Percentiles rank a stretch among this genome's conserved stretches.
Conservation (phyloP, 768 basidiomycete species). For the Boletus vinaceobasis region DNA sequence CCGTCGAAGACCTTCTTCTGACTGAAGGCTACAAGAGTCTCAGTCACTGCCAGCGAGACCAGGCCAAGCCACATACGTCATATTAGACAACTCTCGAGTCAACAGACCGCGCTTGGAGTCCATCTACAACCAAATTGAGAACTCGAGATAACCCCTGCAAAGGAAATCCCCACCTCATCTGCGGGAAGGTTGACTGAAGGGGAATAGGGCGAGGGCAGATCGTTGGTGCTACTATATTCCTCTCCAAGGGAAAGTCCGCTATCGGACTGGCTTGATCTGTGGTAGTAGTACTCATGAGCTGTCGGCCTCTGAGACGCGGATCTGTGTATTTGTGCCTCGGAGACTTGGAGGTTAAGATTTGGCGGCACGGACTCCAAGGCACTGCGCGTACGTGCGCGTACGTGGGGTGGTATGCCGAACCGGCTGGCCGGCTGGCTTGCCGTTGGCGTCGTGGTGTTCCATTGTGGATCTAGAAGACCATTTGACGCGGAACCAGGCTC, state of each 20-base stretch:
- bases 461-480: constrained; percentile 32
- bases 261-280: constrained; percentile 42
- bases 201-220: constrained; percentile 34
- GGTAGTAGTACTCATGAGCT: constrained; percentile 26
- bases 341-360: constrained; percentile 37
- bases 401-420: constrained; percentile 19
- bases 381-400: constrained; percentile 39
- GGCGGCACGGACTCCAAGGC: constrained; percentile 28
- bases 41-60: constrained; percentile 4
- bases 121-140: constrained; percentile 21
- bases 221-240: constrained; percentile 15
- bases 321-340: constrained; percentile 52
- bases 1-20: constrained; percentile 57
- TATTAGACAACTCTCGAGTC: constrained; percentile 34
- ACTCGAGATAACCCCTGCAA: constrained; percentile 18
- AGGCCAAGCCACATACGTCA: constrained; percentile 36
- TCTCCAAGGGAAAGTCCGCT: constrained; percentile 20
- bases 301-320: constrained; percentile 39
- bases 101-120: constrained; percentile 26
- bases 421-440: constrained; percentile 21
- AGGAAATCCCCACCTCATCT: constrained; percentile 36
- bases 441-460: constrained; percentile 31
- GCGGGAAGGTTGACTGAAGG: constrained; percentile 33
- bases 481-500: constrained; percentile 26
- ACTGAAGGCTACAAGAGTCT: constrained; percentile 45